These are phyloP conservation scores for Paramecium sexaurelia DNA, from an alignment of 73 alveolate genomes.

Conservation along the genomic window DNA sequence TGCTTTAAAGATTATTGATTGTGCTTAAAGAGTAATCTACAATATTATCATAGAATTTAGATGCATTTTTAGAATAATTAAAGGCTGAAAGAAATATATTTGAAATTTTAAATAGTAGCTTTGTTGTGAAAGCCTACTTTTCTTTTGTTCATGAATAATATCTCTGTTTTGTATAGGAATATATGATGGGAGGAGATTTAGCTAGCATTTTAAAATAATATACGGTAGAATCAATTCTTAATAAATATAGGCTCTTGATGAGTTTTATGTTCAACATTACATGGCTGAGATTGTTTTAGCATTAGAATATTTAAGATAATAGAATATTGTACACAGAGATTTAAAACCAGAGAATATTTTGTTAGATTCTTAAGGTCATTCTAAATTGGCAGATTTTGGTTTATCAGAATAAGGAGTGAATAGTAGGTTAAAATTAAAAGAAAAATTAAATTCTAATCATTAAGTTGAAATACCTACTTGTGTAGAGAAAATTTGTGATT, in stretches of 20 bases:
- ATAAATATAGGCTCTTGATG: slow-evolving; percentile 1
- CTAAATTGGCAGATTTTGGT: slow-evolving; percentile 69
- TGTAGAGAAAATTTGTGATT: background rate
- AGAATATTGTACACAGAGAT: slow-evolving; percentile 69
- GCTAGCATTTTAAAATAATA: slow-evolving; percentile 59
- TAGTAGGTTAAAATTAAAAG: slow-evolving; percentile 37
- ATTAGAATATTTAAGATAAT: slow-evolving; percentile 17
- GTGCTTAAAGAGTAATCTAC: slow-evolving; percentile 42
- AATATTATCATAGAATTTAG: background rate
- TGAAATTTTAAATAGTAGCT: slow-evolving; percentile 36
- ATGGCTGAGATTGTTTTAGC: slow-evolving; percentile 70
- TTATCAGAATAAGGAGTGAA: slow-evolving; percentile 61
- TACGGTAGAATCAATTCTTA: background rate
- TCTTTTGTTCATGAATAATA: slow-evolving; percentile 67
- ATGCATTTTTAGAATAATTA: slow-evolving; percentile 4
- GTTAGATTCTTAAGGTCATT: slow-evolving; percentile 65
- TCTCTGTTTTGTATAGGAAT: slow-evolving; percentile 72
- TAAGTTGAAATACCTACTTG: background rate
- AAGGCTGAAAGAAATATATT: slow-evolving; percentile 67
- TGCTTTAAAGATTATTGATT: slow-evolving; percentile 64
- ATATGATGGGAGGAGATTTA: slow-evolving; percentile 70
- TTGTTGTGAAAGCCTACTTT: slow-evolving; percentile 60
- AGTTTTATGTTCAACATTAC: slow-evolving; percentile 63
- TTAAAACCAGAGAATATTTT: slow-evolving; percentile 70
- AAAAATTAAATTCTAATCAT: background rate